Conservation (phyloP, 2,329 filamentous ascomycete species). For the Phialemoniopsis sp. region DNA sequence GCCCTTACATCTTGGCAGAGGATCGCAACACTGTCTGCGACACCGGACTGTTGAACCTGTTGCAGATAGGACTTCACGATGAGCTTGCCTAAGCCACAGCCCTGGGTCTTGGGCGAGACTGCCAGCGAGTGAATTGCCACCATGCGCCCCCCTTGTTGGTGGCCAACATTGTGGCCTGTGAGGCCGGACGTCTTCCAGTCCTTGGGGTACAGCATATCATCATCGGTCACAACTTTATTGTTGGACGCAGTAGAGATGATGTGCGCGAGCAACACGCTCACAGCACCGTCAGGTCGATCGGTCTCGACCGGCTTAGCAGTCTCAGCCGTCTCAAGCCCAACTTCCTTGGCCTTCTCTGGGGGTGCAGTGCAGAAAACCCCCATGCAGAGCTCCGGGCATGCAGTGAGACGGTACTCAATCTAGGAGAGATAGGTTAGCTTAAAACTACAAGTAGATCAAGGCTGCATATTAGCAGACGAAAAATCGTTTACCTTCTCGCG, state of each 20-base stretch:
- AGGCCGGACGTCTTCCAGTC: conserved; percentile 55
- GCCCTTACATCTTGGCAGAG: conserved; percentile 65
- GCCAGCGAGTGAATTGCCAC: conserved; percentile 81
- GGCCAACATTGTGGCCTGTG: conserved; percentile 50
- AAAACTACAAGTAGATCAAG: too few relatives aligned
- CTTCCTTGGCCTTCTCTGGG: conserved; percentile 38
- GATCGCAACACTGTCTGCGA: conserved; percentile 70
- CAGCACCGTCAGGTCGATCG: conserved; percentile 48
- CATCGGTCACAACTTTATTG: conserved; percentile 62
- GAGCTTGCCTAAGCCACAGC: conserved; percentile 68
- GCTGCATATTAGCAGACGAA: too few relatives aligned
- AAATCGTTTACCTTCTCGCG: conserved; percentile 45
- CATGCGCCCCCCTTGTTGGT: conserved; percentile 69
- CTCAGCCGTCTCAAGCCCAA: conserved; percentile 48
- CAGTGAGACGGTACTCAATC: conserved; percentile 72
- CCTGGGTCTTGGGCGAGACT: conserved; percentile 71
- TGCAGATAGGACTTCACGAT: conserved; percentile 75
- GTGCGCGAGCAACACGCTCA: conserved; percentile 69
- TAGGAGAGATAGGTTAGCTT: conserved; percentile 31
- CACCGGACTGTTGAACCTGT: conserved; percentile 64
- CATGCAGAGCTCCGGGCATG: conserved; percentile 71
- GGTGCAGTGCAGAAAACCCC: conserved; percentile 72
- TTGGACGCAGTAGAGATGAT: conserved; percentile 70
- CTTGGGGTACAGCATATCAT: conserved; percentile 69
- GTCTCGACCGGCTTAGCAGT: conserved; percentile 56